Conservation (phyloP, 768 basidiomycete genomes). For the Kwoniella pini region DNA sequence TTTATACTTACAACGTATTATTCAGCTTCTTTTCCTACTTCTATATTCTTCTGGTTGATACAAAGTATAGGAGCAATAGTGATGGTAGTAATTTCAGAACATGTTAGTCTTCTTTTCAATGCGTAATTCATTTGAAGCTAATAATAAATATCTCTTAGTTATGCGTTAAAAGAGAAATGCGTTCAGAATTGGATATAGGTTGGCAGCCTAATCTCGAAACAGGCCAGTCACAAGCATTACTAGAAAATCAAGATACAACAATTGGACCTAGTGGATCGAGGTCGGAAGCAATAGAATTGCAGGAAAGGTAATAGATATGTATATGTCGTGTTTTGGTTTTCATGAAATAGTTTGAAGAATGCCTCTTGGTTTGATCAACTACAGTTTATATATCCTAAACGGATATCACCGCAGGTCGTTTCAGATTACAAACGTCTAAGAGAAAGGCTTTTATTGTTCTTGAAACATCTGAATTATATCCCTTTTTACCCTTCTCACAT, state of each 20-base stretch:
- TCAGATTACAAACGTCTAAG: too few relatives aligned
- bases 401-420: too few relatives aligned
- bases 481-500: too few relatives aligned
- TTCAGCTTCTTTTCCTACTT: constrained; percentile 74
- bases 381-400: too few relatives aligned
- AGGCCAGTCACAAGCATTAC: constrained; percentile 1
- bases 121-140: too few relatives aligned
- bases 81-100: constrained; percentile 80
- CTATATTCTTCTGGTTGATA: constrained; percentile 88
- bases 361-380: too few relatives aligned
- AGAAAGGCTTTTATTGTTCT: too few relatives aligned
- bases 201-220: constrained; percentile 23
- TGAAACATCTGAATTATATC: too few relatives aligned
- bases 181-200: constrained; percentile 27
- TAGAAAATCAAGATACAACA: constrained; percentile 5
- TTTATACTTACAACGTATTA: constrained; percentile 92
- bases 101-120: constrained; percentile 62
- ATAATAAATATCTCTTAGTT: constrained; percentile 1
- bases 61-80: constrained; percentile 69
- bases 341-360: too few relatives aligned
- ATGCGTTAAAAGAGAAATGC: constrained; percentile 30
- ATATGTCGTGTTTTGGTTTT: too few relatives aligned
- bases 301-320: neutral
- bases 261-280: neutral
- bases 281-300: constrained; percentile 4